phyloP scores from a whole-genome alignment of 768 basidiomycete species.

The Phylloporus scabripes region DNA sequence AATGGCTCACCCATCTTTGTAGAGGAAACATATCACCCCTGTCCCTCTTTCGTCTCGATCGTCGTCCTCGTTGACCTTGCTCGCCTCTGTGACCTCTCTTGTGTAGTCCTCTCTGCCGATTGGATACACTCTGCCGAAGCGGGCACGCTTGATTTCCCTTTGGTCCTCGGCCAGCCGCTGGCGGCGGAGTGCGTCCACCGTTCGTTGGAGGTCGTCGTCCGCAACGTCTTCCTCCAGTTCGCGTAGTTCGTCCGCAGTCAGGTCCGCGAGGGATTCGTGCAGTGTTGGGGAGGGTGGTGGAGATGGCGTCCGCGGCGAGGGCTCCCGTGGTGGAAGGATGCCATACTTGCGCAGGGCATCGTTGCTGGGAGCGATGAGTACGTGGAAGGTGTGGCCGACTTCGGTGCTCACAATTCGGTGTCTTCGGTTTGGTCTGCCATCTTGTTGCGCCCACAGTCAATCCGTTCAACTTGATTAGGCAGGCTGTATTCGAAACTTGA shows the following conservation, averaged over 20 bases:
- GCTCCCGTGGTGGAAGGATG: conserved; percentile 73
- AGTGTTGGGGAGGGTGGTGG: conserved; percentile 74
- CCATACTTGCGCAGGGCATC: conserved; percentile 91
- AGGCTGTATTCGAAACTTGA: conserved; percentile 25
- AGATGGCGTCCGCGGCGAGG: conserved; percentile 70
- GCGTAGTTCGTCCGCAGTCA: conserved; percentile 55
- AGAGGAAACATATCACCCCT: conserved; percentile 90
- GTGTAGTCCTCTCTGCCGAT: conserved; percentile 94
- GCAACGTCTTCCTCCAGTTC: conserved; percentile 67
- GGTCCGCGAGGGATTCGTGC: conserved; percentile 59
- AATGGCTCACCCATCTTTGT: conserved; percentile 82
- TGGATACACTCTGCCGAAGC: conserved; percentile 82
- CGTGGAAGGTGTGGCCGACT: neutral
- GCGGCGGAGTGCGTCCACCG: conserved; percentile 60
- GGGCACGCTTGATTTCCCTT: conserved; percentile 50
- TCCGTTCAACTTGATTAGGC: conserved; percentile 19
- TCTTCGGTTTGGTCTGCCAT: conserved; percentile 86
- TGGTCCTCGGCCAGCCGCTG: conserved; percentile 62
- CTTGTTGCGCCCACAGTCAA: conserved; percentile 2
- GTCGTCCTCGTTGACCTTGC: conserved; percentile 59
- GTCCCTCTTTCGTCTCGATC: conserved; percentile 71
- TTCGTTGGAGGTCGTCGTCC: conserved; percentile 72
- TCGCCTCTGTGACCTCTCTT: conserved; percentile 91
- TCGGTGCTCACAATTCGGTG: conserved; percentile 81
- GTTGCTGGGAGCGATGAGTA: conserved; percentile 50